Percentiles rank a stretch among this genome's conserved stretches.
Evolutionary conservation across 1,284 basidiomycete genomes (phyloP).

Genomic region (Austropuccinia psidii): DNA sequence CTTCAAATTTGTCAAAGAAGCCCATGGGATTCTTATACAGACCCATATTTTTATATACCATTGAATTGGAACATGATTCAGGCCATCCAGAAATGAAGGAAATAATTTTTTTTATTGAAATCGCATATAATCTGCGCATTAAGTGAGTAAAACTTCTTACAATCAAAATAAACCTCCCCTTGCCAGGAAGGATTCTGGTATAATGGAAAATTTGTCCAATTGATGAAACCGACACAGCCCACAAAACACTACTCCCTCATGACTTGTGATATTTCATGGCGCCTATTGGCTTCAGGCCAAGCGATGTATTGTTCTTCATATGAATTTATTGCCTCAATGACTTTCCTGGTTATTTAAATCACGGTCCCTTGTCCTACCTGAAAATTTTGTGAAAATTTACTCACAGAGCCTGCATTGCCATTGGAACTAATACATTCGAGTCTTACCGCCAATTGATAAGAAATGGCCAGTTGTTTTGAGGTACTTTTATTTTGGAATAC

Average conservation of each 20-base stretch:
- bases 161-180: slow-evolving; percentile 11
- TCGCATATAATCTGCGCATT: slow-evolving; percentile 15
- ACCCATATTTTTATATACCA: no score
- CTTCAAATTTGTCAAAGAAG: background rate
- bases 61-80: slow-evolving; percentile 8
- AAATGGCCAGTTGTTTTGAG: background rate
- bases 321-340: background rate
- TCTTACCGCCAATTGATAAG: background rate
- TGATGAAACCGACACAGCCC: slow-evolving; percentile 11
- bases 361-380: background rate
- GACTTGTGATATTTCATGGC: background rate
- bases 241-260: background rate
- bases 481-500: background rate
- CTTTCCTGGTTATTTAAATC: background rate
- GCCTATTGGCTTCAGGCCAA: background rate
- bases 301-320: background rate
- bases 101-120: slow-evolving; percentile 4
- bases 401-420: background rate
- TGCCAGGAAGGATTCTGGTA: background rate
- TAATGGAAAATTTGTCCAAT: background rate
- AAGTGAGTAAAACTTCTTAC: slow-evolving; percentile 9
- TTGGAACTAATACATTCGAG: slow-evolving; percentile 13
- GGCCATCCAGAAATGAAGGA: slow-evolving; percentile 15
- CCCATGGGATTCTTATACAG: background rate
- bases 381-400: background rate